phyloP scores from a whole-genome alignment of 441 rosid species.

The Hypseocharis bilobata region DNA sequence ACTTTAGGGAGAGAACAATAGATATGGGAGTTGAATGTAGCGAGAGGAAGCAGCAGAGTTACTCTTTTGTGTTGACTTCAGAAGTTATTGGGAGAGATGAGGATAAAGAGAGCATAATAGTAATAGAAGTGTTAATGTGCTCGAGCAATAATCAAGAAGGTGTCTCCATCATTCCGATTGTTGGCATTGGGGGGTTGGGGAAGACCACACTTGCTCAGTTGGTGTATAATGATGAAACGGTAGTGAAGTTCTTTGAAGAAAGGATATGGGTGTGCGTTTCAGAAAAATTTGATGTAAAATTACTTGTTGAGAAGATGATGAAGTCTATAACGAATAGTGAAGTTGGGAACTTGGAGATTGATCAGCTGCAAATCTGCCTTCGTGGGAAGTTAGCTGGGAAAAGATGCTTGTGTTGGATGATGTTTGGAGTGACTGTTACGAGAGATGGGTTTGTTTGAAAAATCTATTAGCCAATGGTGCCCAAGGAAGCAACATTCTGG shows the following conservation, averaged over 20 bases:
- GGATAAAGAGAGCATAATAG: constrained; percentile 19
- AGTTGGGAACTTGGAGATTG: constrained; percentile 13
- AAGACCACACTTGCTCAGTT: constrained; percentile 34
- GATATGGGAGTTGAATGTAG: neutral
- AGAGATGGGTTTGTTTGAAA: constrained; percentile 19
- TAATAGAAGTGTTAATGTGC: constrained; percentile 19
- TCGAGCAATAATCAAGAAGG: neutral
- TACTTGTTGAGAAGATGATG: constrained; percentile 15
- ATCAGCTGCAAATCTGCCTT: constrained; percentile 18
- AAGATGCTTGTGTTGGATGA: constrained; percentile 33
- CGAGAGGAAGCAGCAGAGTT: constrained; percentile 20
- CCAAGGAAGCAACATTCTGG: constrained; percentile 25
- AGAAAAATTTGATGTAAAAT: constrained; percentile 20
- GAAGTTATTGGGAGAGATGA: constrained; percentile 31
- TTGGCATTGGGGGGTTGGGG: constrained; percentile 35
- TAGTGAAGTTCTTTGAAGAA: neutral
- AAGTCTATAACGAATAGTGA: neutral
- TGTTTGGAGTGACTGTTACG: constrained; percentile 29
- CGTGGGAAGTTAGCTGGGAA: constrained; percentile 13
- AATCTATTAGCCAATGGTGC: constrained; percentile 18
- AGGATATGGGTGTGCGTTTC: constrained; percentile 28
- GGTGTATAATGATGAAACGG: constrained; percentile 23
- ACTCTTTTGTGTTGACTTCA: constrained; percentile 20
- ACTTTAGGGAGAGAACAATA: neutral
- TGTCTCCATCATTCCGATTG: constrained; percentile 23